A percentile compares a stretch with the other conserved stretches of the same genome.
phyloP scores from a whole-genome alignment of 2,329 filamentous ascomycete genomes.

The Hymenoscyphus linearis region DNA sequence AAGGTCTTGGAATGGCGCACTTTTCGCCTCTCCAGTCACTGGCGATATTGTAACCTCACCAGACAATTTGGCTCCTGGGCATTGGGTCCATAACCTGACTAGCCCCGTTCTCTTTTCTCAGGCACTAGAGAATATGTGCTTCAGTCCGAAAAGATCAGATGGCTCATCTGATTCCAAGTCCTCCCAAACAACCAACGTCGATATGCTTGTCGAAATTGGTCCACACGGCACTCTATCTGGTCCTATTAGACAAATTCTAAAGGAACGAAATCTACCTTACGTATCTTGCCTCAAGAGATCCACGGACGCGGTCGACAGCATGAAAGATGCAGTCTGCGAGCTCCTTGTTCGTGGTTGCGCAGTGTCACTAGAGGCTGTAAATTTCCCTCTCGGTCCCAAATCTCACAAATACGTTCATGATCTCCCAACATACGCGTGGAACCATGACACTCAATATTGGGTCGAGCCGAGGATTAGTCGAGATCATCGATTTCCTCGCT shows the following conservation, averaged over 20 bases:
- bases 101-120: neutral
- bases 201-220: slow-evolving; percentile 16
- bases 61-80: neutral
- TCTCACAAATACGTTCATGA: slow-evolving; percentile 32
- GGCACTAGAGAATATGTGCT: neutral
- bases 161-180: no score
- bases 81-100: neutral
- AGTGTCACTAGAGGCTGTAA: neutral
- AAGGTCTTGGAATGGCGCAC: neutral
- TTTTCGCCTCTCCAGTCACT: neutral
- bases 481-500: slow-evolving; percentile 40
- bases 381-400: slow-evolving; percentile 3
- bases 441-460: slow-evolving; percentile 47
- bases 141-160: neutral
- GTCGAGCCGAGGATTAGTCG: slow-evolving; percentile 45
- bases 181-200: neutral
- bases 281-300: slow-evolving; percentile 7
- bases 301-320: slow-evolving; percentile 8
- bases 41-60: neutral
- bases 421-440: slow-evolving; percentile 50
- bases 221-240: slow-evolving; percentile 13
- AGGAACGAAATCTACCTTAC: slow-evolving; percentile 14
- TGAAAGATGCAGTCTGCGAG: neutral
- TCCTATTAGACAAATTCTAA: slow-evolving; percentile 12
- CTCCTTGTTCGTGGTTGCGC: neutral